phyloP scores from a whole-genome alignment of 1,284 basidiomycete species.

The Ustilago vetiveriae region DNA sequence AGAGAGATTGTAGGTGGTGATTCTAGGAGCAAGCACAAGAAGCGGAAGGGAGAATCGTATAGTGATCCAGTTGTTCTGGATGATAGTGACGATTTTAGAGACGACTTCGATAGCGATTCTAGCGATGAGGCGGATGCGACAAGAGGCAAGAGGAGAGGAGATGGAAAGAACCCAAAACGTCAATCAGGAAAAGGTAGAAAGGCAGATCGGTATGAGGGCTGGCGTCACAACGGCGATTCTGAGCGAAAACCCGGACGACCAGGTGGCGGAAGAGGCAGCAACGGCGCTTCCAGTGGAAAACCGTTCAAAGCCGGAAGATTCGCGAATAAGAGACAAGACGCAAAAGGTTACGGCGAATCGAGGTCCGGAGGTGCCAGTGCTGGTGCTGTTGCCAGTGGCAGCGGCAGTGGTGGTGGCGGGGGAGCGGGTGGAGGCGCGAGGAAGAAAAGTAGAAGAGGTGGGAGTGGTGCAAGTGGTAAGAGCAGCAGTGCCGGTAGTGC shows the following conservation, averaged over 20 bases:
- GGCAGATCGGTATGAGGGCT: constrained; percentile 24
- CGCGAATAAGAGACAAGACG: constrained; percentile 6
- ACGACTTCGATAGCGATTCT: constrained; percentile 11
- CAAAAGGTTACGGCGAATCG: background rate
- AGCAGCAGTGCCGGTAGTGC: background rate
- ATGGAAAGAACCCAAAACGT: constrained; percentile 19
- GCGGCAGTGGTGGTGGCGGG: constrained; percentile 2
- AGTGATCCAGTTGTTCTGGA: constrained; percentile 16
- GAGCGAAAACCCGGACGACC: too few relatives aligned
- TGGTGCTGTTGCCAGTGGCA: too few relatives aligned
- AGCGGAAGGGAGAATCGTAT: constrained; percentile 2
- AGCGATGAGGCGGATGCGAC: background rate
- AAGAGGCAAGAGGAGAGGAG: constrained; percentile 12
- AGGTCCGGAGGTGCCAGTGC: too few relatives aligned
- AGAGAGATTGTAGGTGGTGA: constrained; percentile 10
- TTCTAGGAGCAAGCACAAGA: constrained; percentile 10
- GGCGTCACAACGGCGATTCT: constrained; percentile 27
- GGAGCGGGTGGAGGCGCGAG: too few relatives aligned
- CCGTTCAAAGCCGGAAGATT: constrained; percentile 11
- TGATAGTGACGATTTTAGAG: constrained; percentile 6
- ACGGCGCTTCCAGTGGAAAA: constrained; percentile 9
- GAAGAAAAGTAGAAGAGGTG: background rate
- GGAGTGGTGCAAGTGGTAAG: background rate
- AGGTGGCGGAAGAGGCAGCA: too few relatives aligned
- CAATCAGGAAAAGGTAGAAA: background rate